Conservation (phyloP, 2,329 filamentous ascomycete genomes). For the Cordyceps farinosa region DNA sequence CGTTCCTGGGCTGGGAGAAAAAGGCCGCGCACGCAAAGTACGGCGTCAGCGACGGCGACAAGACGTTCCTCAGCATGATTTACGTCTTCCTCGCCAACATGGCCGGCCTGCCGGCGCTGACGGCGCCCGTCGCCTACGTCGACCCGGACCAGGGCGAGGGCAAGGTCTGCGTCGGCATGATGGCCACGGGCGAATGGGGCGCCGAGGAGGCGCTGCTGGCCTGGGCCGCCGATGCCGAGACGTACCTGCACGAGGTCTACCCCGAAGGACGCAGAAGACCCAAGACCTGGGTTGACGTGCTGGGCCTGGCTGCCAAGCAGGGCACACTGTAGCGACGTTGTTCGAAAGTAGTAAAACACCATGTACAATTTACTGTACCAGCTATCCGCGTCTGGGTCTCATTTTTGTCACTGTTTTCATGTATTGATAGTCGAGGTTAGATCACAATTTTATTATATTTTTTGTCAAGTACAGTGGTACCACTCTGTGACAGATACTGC, state of each 20-base stretch:
- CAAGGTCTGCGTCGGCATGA: slow-evolving; percentile 56
- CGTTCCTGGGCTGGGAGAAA: slow-evolving; percentile 71
- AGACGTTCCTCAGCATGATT: slow-evolving; percentile 72
- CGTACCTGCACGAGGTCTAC: slow-evolving; percentile 48
- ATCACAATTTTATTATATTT: background rate
- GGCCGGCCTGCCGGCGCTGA: slow-evolving; percentile 71
- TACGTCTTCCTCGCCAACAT: slow-evolving; percentile 86
- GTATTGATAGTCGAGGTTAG: background rate
- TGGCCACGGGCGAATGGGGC: slow-evolving; percentile 66
- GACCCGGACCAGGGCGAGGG: slow-evolving; percentile 55
- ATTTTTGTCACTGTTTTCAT: background rate
- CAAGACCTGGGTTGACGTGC: slow-evolving; percentile 56
- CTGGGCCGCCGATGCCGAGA: slow-evolving; percentile 58
- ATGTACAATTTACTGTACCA: background rate
- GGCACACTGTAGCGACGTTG: background rate
- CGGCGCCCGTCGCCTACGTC: slow-evolving; percentile 70
- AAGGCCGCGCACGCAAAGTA: slow-evolving; percentile 56
- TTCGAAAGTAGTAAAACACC: too few relatives aligned
- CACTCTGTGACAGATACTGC: background rate
- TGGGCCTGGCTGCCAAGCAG: slow-evolving; percentile 26
- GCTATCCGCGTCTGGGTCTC: background rate
- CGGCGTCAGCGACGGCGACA: slow-evolving; percentile 72
- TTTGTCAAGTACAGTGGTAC: background rate
- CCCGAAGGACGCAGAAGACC: slow-evolving; percentile 49
- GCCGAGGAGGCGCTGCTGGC: slow-evolving; percentile 58